A percentile compares a stretch with the other conserved stretches of the same genome.
Evolutionary conservation across 768 basidiomycete species (phyloP).

Genomic region (Mycena latifolia): DNA sequence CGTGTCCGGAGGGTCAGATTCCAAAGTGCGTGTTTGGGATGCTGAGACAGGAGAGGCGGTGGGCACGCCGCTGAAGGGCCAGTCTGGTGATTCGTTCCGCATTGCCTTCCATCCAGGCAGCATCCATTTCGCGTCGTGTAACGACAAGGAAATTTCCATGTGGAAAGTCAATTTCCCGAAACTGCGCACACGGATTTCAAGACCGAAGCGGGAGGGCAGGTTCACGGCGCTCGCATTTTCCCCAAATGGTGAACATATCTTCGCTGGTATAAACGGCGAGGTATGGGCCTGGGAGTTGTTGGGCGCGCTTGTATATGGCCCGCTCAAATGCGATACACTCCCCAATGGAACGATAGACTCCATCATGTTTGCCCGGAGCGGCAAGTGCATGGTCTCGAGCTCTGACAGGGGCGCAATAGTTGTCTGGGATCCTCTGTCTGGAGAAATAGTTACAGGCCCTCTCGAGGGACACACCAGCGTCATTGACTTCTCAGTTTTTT

Average conservation of each 20-base stretch:
- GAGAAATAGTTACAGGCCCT: not conserved
- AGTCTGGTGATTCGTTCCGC: not conserved
- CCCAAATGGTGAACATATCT: not conserved
- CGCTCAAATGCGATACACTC: not conserved
- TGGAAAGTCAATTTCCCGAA: not conserved
- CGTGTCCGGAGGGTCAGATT: not conserved
- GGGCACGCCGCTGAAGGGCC: constrained; percentile 1
- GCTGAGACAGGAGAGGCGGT: not conserved
- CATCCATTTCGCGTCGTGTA: constrained; percentile 7
- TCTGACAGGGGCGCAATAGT: not conserved
- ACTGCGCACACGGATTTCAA: not conserved
- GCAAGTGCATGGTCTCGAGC: constrained; percentile 1
- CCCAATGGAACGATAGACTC: not conserved
- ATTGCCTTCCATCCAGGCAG: not conserved
- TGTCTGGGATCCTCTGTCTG: constrained; percentile 1
- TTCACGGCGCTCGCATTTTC: constrained; percentile 3
- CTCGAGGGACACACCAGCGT: not conserved
- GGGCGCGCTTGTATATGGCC: not conserved
- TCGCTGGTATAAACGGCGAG: not conserved
- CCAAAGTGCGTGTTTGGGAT: not conserved
- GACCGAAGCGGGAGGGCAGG: not conserved
- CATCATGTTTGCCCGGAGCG: not conserved
- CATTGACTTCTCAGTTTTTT: not conserved
- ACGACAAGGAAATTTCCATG: not conserved
- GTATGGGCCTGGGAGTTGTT: not conserved